Evolutionary conservation across 164 flowering plant species (phyloP).

Genomic region (Umbilicus rupestris): DNA sequence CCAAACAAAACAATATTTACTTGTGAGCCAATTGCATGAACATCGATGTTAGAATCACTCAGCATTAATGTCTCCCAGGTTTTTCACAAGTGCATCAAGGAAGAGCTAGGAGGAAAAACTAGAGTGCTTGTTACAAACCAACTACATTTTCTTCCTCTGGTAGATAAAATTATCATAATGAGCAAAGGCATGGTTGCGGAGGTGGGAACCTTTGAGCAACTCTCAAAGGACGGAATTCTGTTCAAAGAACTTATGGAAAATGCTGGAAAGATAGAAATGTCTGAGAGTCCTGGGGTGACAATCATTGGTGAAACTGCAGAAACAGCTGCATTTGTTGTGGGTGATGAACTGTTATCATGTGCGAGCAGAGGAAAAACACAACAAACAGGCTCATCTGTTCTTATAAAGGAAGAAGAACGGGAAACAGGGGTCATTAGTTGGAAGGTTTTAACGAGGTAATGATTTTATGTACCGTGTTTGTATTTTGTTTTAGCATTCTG

Average conservation of each 20-base stretch:
- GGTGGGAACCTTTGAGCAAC: constrained; percentile 92
- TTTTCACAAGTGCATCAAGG: constrained; percentile 82
- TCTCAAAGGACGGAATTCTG: constrained; percentile 47
- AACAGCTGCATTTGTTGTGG: constrained; percentile 40
- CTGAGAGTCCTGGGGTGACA: constrained; percentile 45
- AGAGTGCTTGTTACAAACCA: constrained; percentile 96
- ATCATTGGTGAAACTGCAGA: constrained; percentile 25
- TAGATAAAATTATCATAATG: constrained; percentile 74
- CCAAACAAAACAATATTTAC: background rate
- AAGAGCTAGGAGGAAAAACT: constrained; percentile 71
- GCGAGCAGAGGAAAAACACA: constrained; percentile 25
- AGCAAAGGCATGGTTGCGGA: constrained; percentile 88
- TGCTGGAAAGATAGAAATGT: constrained; percentile 88
- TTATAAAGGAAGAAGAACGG: constrained; percentile 87
- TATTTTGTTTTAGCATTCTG: background rate
- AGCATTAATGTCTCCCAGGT: constrained; percentile 34
- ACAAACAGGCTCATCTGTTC: constrained; percentile 66
- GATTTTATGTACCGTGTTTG: background rate
- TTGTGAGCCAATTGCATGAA: background rate
- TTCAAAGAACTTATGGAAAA: constrained; percentile 90
- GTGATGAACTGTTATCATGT: constrained; percentile 25
- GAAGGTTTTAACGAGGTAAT: constrained; percentile 69
- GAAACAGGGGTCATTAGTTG: constrained; percentile 93
- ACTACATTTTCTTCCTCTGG: constrained; percentile 90
- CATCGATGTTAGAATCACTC: background rate